Percentiles rank a stretch among this genome's conserved stretches.
Conservation (phyloP, 768 basidiomycete species). For the Leccinum ochraceum region DNA sequence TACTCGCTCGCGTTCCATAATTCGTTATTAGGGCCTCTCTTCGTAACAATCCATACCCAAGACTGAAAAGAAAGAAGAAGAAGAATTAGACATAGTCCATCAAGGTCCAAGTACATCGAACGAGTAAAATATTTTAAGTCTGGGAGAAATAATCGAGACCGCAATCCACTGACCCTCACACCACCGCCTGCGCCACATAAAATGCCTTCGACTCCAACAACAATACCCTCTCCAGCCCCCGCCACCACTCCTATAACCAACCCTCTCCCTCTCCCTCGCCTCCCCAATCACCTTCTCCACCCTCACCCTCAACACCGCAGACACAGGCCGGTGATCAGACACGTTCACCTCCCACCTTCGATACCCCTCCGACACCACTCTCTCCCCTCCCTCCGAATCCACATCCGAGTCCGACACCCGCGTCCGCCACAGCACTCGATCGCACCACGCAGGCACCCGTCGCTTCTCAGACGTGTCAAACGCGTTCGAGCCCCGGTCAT, state of each 20-base stretch:
- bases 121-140: not conserved
- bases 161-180: constrained; percentile 16
- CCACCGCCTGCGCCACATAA: constrained; percentile 34
- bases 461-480: constrained; percentile 91
- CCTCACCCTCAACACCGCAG: constrained; percentile 70
- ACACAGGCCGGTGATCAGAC: constrained; percentile 90
- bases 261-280: constrained; percentile 55
- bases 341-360: constrained; percentile 82
- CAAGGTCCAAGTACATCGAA: not conserved
- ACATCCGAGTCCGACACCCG: not conserved
- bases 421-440: constrained; percentile 80
- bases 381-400: constrained; percentile 45
- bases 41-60: not conserved
- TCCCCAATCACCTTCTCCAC: constrained; percentile 71
- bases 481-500: constrained; percentile 72
- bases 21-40: too few species aligned
- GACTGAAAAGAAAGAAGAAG: not conserved
- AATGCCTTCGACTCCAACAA: constrained; percentile 34
- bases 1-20: too few species aligned
- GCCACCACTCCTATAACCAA: constrained; percentile 60
- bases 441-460: constrained; percentile 95
- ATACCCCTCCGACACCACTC: constrained; percentile 73
- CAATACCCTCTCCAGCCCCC: constrained; percentile 31
- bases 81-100: not conserved
- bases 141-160: not conserved